These are phyloP conservation scores for Homolaphlyctis polyrhiza DNA, from an alignment of 371 early-diverging fungal genomes.

Conservation along the genomic window DNA sequence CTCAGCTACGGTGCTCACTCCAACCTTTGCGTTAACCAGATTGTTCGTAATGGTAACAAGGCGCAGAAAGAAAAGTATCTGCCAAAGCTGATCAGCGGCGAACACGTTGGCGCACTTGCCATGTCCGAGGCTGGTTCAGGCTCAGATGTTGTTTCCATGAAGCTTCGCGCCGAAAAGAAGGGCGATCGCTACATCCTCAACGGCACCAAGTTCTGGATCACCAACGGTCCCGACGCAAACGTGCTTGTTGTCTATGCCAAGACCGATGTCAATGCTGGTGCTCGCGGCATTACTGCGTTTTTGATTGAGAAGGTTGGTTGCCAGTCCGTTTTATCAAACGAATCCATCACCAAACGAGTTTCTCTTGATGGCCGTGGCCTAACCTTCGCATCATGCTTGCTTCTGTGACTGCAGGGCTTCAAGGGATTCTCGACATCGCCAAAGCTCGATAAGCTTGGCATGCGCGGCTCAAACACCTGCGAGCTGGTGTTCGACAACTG, in stretches of 20 bases:
- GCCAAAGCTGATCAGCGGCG: slow-evolving; percentile 86
- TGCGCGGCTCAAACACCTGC: slow-evolving; percentile 96
- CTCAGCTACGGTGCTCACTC: slow-evolving; percentile 96
- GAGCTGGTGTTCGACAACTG: slow-evolving; percentile 94
- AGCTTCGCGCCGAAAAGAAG: slow-evolving; percentile 74
- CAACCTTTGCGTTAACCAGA: slow-evolving; percentile 96
- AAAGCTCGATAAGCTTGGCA: slow-evolving; percentile 95
- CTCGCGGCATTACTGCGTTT: slow-evolving; percentile 92
- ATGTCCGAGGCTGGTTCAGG: slow-evolving; percentile 94
- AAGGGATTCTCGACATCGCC: slow-evolving; percentile 83
- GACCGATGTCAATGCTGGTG: slow-evolving; percentile 73
- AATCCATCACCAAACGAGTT: neutral
- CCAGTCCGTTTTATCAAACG: neutral
- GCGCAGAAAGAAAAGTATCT: slow-evolving; percentile 89
- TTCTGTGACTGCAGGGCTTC: slow-evolving; percentile 52
- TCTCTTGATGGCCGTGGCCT: neutral
- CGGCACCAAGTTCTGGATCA: slow-evolving; percentile 94
- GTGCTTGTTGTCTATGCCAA: slow-evolving; percentile 93
- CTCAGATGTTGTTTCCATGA: slow-evolving; percentile 95
- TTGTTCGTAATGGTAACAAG: slow-evolving; percentile 85
- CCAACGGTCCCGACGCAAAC: slow-evolving; percentile 95
- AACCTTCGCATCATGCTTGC: too few species aligned
- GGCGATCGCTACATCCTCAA: slow-evolving; percentile 61
- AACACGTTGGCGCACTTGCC: slow-evolving; percentile 90
- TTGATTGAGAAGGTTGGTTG: slow-evolving; percentile 71